Evolutionary conservation across 192 early-diverging fungal species (phyloP).

Genomic region (Kickxella alabastrina): DNA sequence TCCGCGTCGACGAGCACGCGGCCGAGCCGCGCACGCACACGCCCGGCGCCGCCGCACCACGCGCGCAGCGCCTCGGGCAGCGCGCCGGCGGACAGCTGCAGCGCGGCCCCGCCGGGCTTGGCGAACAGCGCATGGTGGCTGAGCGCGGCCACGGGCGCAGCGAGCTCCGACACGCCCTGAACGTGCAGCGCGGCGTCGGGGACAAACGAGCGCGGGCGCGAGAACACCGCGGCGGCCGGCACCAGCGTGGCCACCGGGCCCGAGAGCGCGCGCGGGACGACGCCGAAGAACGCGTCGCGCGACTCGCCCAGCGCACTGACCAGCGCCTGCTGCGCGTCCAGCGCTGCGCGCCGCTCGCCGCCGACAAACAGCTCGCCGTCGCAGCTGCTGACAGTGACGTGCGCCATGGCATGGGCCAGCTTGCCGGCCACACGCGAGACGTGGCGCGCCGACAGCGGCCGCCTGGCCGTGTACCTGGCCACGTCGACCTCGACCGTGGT

Average conservation of each 20-base stretch:
- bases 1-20: conserved; percentile 33
- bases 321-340: conserved; percentile 30
- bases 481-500: conserved; percentile 22
- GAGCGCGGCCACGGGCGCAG: conserved; percentile 3
- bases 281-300: conserved; percentile 8
- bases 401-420: not conserved
- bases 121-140: conserved; percentile 13
- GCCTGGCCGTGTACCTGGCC: conserved; percentile 7
- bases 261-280: not conserved
- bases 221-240: conserved; percentile 19
- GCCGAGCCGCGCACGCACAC: conserved; percentile 12
- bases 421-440: not conserved
- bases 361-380: conserved; percentile 27
- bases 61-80: conserved; percentile 6
- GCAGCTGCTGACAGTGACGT: conserved; percentile 5
- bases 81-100: not conserved
- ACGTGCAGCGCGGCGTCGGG: conserved; percentile 8
- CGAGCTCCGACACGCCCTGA: not conserved
- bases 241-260: conserved; percentile 2
- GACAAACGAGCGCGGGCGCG: conserved; percentile 15
- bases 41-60: too few relatives aligned
- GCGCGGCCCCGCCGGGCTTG: too few relatives aligned
- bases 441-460: conserved; percentile 15
- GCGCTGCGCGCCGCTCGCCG: conserved; percentile 17
- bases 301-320: conserved; percentile 28